phyloP scores from a whole-genome alignment of 208 protist species.

The Leishmania turanica region DNA sequence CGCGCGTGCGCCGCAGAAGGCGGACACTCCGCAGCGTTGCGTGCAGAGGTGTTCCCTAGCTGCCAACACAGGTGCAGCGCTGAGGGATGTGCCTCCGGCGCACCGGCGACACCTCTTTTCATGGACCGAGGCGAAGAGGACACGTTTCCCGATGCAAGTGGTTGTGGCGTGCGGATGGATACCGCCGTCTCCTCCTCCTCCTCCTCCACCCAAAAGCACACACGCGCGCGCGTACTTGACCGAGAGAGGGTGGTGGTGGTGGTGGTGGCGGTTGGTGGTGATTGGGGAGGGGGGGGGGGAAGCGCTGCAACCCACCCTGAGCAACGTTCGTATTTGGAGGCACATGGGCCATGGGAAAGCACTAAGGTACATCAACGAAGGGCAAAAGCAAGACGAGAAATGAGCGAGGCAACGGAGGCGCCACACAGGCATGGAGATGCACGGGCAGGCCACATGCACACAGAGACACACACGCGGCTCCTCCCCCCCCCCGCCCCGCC shows the following conservation, averaged over 20 bases:
- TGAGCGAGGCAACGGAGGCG: not conserved
- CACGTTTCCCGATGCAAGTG: too few relatives aligned
- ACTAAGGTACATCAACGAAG: not conserved
- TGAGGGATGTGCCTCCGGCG: not conserved
- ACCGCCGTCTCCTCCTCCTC: too few relatives aligned
- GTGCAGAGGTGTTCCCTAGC: not conserved
- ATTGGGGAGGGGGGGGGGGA: too few relatives aligned
- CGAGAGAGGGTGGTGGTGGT: too few relatives aligned
- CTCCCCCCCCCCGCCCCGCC: not conserved
- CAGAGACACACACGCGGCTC: not conserved
- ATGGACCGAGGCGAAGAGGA: too few relatives aligned
- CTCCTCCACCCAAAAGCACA: too few relatives aligned
- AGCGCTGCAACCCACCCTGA: not conserved
- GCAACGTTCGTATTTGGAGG: not conserved
- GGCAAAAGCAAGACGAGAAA: not conserved
- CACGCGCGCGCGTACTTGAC: too few relatives aligned
- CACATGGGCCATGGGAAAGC: not conserved
- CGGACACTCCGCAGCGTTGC: not conserved
- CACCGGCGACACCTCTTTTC: too few relatives aligned
- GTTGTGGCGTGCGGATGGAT: too few relatives aligned
- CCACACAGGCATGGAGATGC: not conserved
- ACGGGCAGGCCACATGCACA: not conserved
- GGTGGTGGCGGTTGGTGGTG: too few relatives aligned
- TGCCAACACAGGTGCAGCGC: too few relatives aligned
- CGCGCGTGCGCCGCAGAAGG: not conserved